These are phyloP conservation scores for Babesia sp. DNA, from an alignment of 169 alveolate genomes.

Conservation along the genomic window DNA sequence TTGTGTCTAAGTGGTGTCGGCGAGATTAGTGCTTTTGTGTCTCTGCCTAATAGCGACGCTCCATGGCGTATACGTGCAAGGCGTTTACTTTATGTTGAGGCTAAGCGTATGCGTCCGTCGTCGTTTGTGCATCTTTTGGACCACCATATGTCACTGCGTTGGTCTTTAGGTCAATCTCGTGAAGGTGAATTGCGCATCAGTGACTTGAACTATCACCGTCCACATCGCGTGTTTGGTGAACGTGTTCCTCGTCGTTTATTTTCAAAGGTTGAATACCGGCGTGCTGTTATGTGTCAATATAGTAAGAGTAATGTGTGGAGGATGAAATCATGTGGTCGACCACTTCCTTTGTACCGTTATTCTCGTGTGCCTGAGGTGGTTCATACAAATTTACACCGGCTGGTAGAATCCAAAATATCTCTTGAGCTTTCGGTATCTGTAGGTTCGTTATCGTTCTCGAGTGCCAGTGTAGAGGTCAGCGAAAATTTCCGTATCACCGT, in stretches of 20 bases:
- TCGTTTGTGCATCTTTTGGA: conserved; percentile 8
- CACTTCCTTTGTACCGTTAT: not conserved
- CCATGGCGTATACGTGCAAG: conserved; percentile 1
- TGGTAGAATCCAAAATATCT: conserved; percentile 20
- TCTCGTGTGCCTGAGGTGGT: conserved; percentile 27
- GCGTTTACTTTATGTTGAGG: conserved; percentile 31
- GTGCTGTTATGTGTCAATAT: not conserved
- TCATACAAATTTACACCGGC: conserved; percentile 12
- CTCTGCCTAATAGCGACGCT: conserved; percentile 15
- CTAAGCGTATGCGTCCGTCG: conserved; percentile 13
- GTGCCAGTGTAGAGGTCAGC: not conserved
- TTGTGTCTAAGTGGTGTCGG: conserved; percentile 8
- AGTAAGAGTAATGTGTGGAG: conserved; percentile 3
- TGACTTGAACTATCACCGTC: not conserved
- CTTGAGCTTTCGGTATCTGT: conserved; percentile 15
- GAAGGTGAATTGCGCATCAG: conserved; percentile 33
- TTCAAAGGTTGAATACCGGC: conserved; percentile 17
- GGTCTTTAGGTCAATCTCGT: conserved; percentile 10
- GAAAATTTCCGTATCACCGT: not conserved
- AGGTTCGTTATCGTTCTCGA: not conserved
- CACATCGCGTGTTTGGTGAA: not conserved
- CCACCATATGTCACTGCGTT: conserved; percentile 20
- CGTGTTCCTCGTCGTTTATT: not conserved
- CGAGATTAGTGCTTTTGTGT: conserved; percentile 3
- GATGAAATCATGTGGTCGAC: conserved; percentile 7